Base-by-base conservation (phyloP, 768 basidiomycete genomes). In the Suillus brevipes region DNA sequence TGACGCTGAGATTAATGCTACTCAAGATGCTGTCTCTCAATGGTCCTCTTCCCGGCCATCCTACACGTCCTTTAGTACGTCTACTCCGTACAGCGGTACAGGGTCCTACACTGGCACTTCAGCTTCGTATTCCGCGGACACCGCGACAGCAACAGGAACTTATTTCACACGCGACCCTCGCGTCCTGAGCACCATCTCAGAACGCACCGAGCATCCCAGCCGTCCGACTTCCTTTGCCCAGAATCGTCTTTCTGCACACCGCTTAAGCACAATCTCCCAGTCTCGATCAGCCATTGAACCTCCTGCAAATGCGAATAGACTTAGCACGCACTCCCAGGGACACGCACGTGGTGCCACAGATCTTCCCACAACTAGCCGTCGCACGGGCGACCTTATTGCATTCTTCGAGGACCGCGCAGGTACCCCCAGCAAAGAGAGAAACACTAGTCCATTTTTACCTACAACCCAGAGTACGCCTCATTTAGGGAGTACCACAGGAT, bases 131-230 rank as follows among this genome's bases (percentile, higher is more conserved):
- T 59, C 80, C 47, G 65, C 77, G 7, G 58, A 59, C 40, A 59
- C 40, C 6, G 40, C 58, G 20, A 59, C 58, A 1, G 18, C 62
- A 76, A 78, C 67, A 76, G 82, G 1, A 81, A 76, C 59, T 69
- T 74, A 43, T 70, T 78, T 55, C 68, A 77, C 28, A 77, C 78
- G 82, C 16, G 80, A 80, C 53, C 84, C 86, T 12, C 77, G 80
- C 31, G 73, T 81, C 40, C 80, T 94, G 23, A 94, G 92, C 71
- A 89, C 85, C 3, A 94, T 94, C 65, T 85, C 91, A 4, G 92
- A 94, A 73, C 84, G 82, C 55, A 92, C 90, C 1, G 92, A 94
- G 76, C 86, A 89, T 2, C 76, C 78, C 0, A 84, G 89, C 0
- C 86, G 90, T 36, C 90, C 90, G 0, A 70, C 74, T 6, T 85